These are phyloP conservation scores for Paramecium primaurelia DNA, from an alignment of 73 alveolate species.

Conservation along the genomic window DNA sequence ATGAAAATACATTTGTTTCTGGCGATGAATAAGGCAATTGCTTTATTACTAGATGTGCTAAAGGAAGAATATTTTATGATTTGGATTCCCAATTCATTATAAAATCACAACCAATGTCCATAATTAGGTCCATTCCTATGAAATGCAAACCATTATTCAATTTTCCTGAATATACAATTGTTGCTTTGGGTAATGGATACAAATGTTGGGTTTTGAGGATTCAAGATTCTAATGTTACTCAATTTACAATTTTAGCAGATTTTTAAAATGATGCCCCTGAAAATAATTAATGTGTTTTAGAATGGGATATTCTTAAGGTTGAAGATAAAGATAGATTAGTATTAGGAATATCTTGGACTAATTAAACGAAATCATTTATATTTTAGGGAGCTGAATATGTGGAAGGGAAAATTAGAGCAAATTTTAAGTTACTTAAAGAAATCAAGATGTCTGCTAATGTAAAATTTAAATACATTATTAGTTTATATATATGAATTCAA, in stretches of 20 bases:
- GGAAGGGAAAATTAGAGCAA: conserved; percentile 20
- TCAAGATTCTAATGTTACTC: not conserved
- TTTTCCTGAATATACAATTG: not conserved
- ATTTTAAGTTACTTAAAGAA: not conserved
- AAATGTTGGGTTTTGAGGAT: conserved; percentile 23
- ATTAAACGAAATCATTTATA: not conserved
- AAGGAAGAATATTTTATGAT: conserved; percentile 25
- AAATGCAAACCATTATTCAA: not conserved
- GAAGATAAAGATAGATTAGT: conserved; percentile 9
- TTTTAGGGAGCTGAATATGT: not conserved
- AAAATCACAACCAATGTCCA: not conserved
- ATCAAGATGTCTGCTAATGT: not conserved
- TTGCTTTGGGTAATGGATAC: conserved; percentile 41
- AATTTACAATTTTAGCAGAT: not conserved
- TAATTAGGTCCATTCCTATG: not conserved
- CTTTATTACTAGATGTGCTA: not conserved
- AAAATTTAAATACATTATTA: not conserved
- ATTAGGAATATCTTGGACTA: not conserved
- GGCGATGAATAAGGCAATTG: conserved; percentile 34
- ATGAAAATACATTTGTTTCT: not conserved
- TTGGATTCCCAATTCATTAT: not conserved
- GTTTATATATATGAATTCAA: conserved; percentile 12
- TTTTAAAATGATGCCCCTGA: not conserved
- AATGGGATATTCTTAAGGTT: not conserved
- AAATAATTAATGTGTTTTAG: conserved; percentile 14